Conservation (phyloP, 192 early-diverging fungal species). For the Geranomyces michiganensis region DNA sequence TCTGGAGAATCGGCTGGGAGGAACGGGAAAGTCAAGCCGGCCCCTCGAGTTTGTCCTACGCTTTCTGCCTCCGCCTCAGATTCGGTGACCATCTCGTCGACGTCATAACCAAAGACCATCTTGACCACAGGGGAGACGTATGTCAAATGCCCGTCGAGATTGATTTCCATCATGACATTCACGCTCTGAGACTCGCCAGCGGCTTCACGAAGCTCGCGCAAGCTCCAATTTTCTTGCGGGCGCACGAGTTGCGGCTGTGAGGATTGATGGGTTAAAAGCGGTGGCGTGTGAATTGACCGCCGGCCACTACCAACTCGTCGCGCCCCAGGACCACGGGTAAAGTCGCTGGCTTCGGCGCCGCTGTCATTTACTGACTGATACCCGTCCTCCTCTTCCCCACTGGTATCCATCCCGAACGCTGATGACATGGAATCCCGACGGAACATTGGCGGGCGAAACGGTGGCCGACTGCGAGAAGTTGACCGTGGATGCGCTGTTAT, state of each 20-base stretch:
- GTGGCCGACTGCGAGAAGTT: slow-evolving; percentile 15
- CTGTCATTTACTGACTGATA: slow-evolving; percentile 29
- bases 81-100: slow-evolving; percentile 39
- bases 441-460: slow-evolving; percentile 19
- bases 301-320: slow-evolving; percentile 4
- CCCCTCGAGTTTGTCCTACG: neutral
- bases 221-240: slow-evolving; percentile 31
- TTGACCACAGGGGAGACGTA: slow-evolving; percentile 74
- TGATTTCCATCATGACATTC: slow-evolving; percentile 80
- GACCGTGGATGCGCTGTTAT: slow-evolving; percentile 5
- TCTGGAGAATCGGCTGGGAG: slow-evolving; percentile 55
- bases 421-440: slow-evolving; percentile 35
- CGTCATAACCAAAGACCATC: slow-evolving; percentile 69
- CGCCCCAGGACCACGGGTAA: neutral
- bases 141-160: slow-evolving; percentile 55
- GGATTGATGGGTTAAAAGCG: slow-evolving; percentile 22
- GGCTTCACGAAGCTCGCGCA: slow-evolving; percentile 57
- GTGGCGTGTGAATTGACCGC: neutral
- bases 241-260: slow-evolving; percentile 21
- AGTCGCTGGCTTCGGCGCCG: slow-evolving; percentile 31
- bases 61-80: neutral
- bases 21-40: slow-evolving; percentile 36
- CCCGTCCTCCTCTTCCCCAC: slow-evolving; percentile 29
- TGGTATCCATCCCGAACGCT: slow-evolving; percentile 22
- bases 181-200: slow-evolving; percentile 69